Evolutionary conservation across 2,329 filamentous ascomycete species (phyloP).

Genomic region (Neurospora crassa): DNA sequence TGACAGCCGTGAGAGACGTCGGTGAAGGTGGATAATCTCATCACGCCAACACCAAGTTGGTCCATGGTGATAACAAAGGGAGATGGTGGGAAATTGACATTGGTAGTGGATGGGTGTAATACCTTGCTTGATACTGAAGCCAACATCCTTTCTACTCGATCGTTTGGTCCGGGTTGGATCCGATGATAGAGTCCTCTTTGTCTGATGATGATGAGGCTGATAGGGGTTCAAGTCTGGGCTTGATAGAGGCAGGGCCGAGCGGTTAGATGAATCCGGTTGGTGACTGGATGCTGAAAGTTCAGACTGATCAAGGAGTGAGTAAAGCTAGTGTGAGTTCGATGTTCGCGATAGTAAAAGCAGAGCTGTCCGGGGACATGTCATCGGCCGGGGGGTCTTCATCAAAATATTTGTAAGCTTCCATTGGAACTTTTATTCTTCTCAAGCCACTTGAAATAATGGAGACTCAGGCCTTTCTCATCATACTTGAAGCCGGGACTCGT

Average conservation of each 20-base stretch:
- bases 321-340: not conserved
- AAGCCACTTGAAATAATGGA: not conserved
- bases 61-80: not conserved
- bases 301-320: not conserved
- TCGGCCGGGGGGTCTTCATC: not conserved
- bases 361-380: not conserved
- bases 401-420: not conserved
- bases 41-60: not conserved
- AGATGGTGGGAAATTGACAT: not conserved
- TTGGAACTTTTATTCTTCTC: not conserved
- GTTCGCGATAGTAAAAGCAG: not conserved
- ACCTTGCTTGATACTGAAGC: not conserved
- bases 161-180: not conserved
- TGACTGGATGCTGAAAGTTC: not conserved
- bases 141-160: not conserved
- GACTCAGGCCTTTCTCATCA: not conserved
- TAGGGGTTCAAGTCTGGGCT: not conserved
- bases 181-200: not conserved
- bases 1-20: not conserved
- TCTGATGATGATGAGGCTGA: not conserved
- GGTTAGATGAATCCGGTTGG: not conserved
- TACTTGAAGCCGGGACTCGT: not conserved
- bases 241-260: not conserved
- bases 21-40: not conserved
- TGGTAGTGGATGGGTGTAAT: not conserved